A percentile compares a stretch with the other conserved stretches of the same genome.
Conservation (phyloP, 2,329 filamentous ascomycete species). For the Penicillium sp. region DNA sequence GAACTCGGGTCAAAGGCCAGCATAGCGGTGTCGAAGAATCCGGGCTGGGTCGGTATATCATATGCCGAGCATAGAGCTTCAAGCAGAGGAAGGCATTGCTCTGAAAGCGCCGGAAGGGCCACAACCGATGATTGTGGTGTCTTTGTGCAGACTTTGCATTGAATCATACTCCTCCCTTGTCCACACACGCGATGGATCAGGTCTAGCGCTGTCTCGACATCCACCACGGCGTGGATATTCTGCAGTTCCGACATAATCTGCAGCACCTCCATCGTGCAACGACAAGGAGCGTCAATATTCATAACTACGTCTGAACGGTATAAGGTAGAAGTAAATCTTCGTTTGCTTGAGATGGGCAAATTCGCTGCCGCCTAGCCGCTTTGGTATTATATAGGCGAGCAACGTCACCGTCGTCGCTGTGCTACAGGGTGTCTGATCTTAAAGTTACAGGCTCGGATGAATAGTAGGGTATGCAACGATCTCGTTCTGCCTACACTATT, state of each 20-base stretch:
- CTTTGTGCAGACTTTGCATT: constrained; percentile 22
- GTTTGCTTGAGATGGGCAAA: background rate
- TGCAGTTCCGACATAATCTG: constrained; percentile 23
- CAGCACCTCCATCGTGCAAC: constrained; percentile 22
- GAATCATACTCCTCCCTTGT: constrained; percentile 21
- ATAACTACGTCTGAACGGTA: constrained; percentile 2
- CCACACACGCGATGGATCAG: constrained; percentile 21
- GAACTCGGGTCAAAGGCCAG: constrained; percentile 21
- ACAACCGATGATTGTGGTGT: constrained; percentile 24
- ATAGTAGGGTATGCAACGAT: background rate
- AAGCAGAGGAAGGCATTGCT: constrained; percentile 29
- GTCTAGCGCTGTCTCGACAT: constrained; percentile 24
- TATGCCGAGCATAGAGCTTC: constrained; percentile 27
- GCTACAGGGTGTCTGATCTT: background rate
- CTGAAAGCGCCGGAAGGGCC: constrained; percentile 39
- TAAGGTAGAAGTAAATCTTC: background rate
- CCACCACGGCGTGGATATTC: constrained; percentile 24
- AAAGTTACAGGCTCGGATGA: background rate
- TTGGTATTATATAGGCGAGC: background rate
- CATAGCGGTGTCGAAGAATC: constrained; percentile 21
- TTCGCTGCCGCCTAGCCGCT: background rate
- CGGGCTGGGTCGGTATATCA: constrained; percentile 19
- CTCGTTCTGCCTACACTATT: background rate
- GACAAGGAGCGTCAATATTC: constrained; percentile 16
- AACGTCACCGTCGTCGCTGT: background rate